Percentiles rank a stretch among this genome's conserved stretches.
Evolutionary conservation across 2,329 filamentous ascomycete genomes (phyloP).

Genomic region (Phoma sp.): DNA sequence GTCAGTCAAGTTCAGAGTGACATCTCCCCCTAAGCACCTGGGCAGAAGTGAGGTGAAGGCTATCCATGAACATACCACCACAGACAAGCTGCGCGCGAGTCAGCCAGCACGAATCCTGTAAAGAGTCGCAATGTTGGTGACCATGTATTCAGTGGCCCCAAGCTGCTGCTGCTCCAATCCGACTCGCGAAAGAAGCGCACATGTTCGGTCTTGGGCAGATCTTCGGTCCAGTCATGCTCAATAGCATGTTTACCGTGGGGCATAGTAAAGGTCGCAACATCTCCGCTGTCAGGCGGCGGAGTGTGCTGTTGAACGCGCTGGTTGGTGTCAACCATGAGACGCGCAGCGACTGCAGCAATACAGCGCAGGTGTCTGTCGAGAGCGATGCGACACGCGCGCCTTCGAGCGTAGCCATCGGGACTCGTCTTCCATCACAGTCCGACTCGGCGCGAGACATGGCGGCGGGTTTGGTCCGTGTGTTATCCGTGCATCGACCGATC

Average conservation of each 20-base stretch:
- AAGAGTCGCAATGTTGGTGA: conserved; percentile 38
- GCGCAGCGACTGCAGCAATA: conserved; percentile 3
- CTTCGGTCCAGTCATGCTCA: conserved; percentile 37
- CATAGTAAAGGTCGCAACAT: conserved; percentile 14
- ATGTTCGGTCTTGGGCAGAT: conserved; percentile 39
- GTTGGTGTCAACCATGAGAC: conserved; percentile 14
- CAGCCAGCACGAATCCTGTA: conserved; percentile 39
- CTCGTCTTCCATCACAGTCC: conserved; percentile 4
- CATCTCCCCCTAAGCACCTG: too few relatives aligned
- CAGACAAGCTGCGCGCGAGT: conserved; percentile 41
- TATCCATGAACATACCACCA: conserved; percentile 35
- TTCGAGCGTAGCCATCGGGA: conserved; percentile 3
- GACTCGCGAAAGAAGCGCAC: conserved; percentile 41
- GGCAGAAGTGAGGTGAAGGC: background rate
- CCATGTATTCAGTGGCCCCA: conserved; percentile 38
- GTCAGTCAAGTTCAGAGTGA: background rate
- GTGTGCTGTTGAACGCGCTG: conserved; percentile 18
- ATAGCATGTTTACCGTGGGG: conserved; percentile 13
- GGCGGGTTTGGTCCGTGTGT: conserved; percentile 7
- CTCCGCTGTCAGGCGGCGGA: conserved; percentile 22
- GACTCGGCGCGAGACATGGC: conserved; percentile 7
- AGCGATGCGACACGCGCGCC: conserved; percentile 5
- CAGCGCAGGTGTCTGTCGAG: conserved; percentile 7
- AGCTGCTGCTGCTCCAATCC: conserved; percentile 34
- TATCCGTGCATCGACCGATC: conserved; percentile 4